These are phyloP conservation scores for Knufia petricola DNA, from an alignment of 2,329 filamentous ascomycete genomes.

Conservation along the genomic window DNA sequence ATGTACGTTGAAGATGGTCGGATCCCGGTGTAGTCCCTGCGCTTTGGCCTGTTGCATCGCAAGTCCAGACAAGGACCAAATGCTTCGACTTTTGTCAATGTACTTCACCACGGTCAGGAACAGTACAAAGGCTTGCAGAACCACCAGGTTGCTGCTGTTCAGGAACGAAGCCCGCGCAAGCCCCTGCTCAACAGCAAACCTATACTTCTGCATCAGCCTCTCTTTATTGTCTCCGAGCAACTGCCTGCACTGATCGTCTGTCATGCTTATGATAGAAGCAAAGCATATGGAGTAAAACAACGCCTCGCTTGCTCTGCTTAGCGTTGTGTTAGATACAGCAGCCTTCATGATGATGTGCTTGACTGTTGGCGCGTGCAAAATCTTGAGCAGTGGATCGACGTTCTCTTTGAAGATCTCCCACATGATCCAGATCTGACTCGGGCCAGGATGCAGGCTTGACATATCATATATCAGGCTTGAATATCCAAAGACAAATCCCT, in stretches of 20 bases:
- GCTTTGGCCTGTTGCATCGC: slow-evolving; percentile 32
- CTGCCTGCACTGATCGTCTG: slow-evolving; percentile 34
- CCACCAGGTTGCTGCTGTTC: slow-evolving; percentile 51
- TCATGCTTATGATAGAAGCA: slow-evolving; percentile 44
- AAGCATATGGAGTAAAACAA: slow-evolving; percentile 54
- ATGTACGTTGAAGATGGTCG: slow-evolving; percentile 39
- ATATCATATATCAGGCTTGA: slow-evolving; percentile 49
- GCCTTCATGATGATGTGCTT: slow-evolving; percentile 44
- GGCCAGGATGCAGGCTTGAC: slow-evolving; percentile 45
- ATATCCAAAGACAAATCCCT: slow-evolving; percentile 53
- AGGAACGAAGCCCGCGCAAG: slow-evolving; percentile 54
- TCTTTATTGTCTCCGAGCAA: slow-evolving; percentile 47
- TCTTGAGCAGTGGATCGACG: slow-evolving; percentile 52
- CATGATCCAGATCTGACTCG: slow-evolving; percentile 41
- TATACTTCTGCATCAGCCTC: slow-evolving; percentile 44
- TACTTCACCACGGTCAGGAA: slow-evolving; percentile 49
- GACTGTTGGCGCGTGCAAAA: slow-evolving; percentile 48
- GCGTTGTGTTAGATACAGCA: slow-evolving; percentile 38
- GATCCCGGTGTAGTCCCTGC: slow-evolving; percentile 37
- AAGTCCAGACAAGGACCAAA: slow-evolving; percentile 35
- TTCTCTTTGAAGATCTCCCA: slow-evolving; percentile 53
- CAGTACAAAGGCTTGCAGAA: slow-evolving; percentile 53
- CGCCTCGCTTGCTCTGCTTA: slow-evolving; percentile 45
- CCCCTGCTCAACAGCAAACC: slow-evolving; percentile 55
- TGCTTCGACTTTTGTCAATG: slow-evolving; percentile 34